These are phyloP conservation scores for Coriolopsis trogii DNA, from an alignment of 1,284 basidiomycete genomes.

Conservation along the genomic window DNA sequence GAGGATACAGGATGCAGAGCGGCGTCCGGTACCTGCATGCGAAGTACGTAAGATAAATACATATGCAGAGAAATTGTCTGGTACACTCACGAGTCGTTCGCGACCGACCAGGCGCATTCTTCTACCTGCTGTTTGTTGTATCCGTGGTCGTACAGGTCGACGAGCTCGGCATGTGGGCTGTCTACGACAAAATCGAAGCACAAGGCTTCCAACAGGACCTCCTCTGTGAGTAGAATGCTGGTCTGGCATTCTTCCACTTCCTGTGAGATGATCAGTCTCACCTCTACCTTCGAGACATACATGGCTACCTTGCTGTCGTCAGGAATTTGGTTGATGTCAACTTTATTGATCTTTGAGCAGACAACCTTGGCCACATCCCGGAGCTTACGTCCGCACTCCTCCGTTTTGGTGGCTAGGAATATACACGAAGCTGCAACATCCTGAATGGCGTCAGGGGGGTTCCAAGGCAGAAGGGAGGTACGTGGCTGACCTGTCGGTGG, in stretches of 20 bases:
- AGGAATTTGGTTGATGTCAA: conserved; percentile 57
- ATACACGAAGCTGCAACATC: conserved; percentile 89
- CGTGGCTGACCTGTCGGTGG: conserved; percentile 64
- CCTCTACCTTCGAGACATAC: neutral
- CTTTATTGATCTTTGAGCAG: conserved; percentile 67
- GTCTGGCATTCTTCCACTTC: conserved; percentile 78
- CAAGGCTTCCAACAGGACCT: conserved; percentile 83
- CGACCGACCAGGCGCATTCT: conserved; percentile 80
- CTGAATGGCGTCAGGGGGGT: conserved; percentile 41
- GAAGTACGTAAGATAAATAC: neutral
- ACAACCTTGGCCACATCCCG: conserved; percentile 80
- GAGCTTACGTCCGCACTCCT: conserved; percentile 87
- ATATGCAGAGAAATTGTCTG: conserved; percentile 2
- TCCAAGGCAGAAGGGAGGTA: conserved; percentile 1
- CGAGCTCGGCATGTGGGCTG: conserved; percentile 79
- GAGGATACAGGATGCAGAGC: conserved; percentile 67
- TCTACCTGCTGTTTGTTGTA: conserved; percentile 53
- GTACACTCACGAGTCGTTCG: conserved; percentile 77
- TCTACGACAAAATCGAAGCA: conserved; percentile 91
- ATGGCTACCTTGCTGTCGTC: conserved; percentile 60
- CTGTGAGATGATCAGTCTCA: conserved; percentile 38
- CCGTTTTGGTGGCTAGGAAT: conserved; percentile 91
- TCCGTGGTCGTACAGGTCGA: conserved; percentile 60
- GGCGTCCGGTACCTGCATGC: conserved; percentile 74
- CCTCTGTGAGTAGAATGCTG: conserved; percentile 79